Base-by-base conservation (phyloP, 2,329 filamentous ascomycete species). In the Salinomyces thailandicus region DNA sequence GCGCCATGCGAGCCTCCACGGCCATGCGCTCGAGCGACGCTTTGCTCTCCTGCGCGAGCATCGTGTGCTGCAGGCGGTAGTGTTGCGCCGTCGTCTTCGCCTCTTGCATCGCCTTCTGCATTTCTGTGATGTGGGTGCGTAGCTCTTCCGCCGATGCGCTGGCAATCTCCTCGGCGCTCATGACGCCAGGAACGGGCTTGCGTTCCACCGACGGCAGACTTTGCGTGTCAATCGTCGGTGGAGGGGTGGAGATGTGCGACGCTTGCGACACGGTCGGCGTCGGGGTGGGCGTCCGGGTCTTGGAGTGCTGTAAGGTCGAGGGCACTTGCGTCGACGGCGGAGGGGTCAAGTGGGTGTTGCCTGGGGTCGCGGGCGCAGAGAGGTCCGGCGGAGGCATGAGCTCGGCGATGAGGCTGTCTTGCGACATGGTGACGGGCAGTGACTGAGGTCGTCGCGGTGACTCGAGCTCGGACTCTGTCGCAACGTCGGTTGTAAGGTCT, bases 1-100 rank as follows among this genome's bases (percentile, higher is more conserved):
- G 76, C n/a, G 81, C 81, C 75, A 95, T 87, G 46, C 91, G 83
- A 51, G 93, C 82, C 60, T 95, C 89, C 4, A 95, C 87, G 22
- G 79, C 81, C 48, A 89, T 85, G 17, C 86, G 78, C 60, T 93
- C 87, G 7, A 85, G 75, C 18, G 86, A 81, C 49, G 93, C 85
- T 33, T 81, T 78, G 37, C 83, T 86, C 53, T 93, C 85, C 46
- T 95, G 78, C 35, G 75, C 78, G 18, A 93, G 72, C 53, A 95
- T 73, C 50, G 81, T 86, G 55, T 87, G 82, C 58, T 95, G 89
- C 37, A 96, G 67, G 62, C 91, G 93, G 64, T 91, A 81, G 58
- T 95, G 87, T 19, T 87, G 83, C 12, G 82, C 79, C 41, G 87
- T 82, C 67, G 86, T 87, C 53, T 91, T 84, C 38, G 75, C 71